Evolutionary conservation across 495 filamentous ascomycete species (phyloP), one percentile per base, ranked within the genome.

Genomic region (Aspergillus nanangensis): DNA sequence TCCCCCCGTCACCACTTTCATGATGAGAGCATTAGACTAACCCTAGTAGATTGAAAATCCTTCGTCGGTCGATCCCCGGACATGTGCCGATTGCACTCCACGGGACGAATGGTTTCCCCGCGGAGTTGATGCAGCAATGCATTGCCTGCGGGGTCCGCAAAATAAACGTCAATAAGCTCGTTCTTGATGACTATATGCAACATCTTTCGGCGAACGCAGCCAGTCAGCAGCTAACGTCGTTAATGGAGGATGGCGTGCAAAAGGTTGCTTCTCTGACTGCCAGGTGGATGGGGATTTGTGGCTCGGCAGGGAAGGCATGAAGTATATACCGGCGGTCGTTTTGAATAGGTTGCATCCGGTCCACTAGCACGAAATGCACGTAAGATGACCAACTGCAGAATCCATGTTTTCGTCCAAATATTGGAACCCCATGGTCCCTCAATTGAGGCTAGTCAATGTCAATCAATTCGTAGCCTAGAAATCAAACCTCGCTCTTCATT

Each of bases 91-190:
- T 93, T 35, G 88, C 89, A 10, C 68, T 92, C 59, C 88, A 93
- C 60, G 88, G 88, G 9, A 83, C 86, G 20, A 85, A 90, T 58
- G 80, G 82, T 0, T 90, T 89, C 56, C 79, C 78, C n/a, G 67
- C 81, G 65, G 77, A 77, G 47, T 86, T 85, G 25, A 86, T 87
- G 47, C 56, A 69, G 38, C 71, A 76, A 57, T 88, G 83, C 56
- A 87, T 93, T 58, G 74, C 70, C 29, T 76, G 70, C 40, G 87
- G 87, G 2, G 82, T 91, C 41, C 77, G 77, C 33, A 89, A 91
- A 70, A 71, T 87, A 48, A 93, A 93, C 67, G 84, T 91, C 48
- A 91, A 93, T 61, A 86, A 88, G 67, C n/a, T n/a, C n/a, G 80
- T 86, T 34, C 74, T 93, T 72, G 88, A 90, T 62, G 77, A 79